Conservation (phyloP, 805 yeast genomes). For the Wickerhamomyces alni region DNA sequence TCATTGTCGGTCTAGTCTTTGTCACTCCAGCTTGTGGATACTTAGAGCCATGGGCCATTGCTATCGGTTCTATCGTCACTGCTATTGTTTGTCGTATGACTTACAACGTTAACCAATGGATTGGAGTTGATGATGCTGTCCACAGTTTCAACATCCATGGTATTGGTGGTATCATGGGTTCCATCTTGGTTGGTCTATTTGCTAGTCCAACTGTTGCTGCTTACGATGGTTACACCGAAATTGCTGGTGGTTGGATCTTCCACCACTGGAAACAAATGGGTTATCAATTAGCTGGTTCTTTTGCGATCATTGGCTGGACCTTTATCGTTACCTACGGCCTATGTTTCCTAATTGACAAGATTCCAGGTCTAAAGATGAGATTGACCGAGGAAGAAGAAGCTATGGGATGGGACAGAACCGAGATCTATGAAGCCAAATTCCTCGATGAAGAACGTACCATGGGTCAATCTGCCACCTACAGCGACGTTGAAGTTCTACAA, state of each 20-base stretch:
- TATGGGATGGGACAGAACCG: slow-evolving; percentile 30
- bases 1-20: slow-evolving; percentile 94
- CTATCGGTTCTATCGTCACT: slow-evolving; percentile 70
- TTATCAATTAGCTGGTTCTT: slow-evolving; percentile 67
- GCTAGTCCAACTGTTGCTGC: slow-evolving; percentile 84
- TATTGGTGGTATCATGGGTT: slow-evolving; percentile 87
- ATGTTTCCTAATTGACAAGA: slow-evolving; percentile 41
- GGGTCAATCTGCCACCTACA: background rate
- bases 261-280: slow-evolving; percentile 90
- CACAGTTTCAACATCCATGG: slow-evolving; percentile 98
- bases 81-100: slow-evolving; percentile 82
- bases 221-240: slow-evolving; percentile 78
- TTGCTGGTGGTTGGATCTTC: slow-evolving; percentile 88
- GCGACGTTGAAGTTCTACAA: background rate
- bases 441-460: background rate
- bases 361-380: slow-evolving; percentile 45
- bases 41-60: slow-evolving; percentile 89
- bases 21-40: slow-evolving; percentile 94
- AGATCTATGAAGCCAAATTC: background rate
- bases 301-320: slow-evolving; percentile 39
- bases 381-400: slow-evolving; percentile 40
- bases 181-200: slow-evolving; percentile 78
- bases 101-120: slow-evolving; percentile 73
- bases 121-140: slow-evolving; percentile 82
- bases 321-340: slow-evolving; percentile 34